These are phyloP conservation scores for Chaetomium strumarium DNA, from an alignment of 2,329 filamentous ascomycete species.

Conservation along the genomic window DNA sequence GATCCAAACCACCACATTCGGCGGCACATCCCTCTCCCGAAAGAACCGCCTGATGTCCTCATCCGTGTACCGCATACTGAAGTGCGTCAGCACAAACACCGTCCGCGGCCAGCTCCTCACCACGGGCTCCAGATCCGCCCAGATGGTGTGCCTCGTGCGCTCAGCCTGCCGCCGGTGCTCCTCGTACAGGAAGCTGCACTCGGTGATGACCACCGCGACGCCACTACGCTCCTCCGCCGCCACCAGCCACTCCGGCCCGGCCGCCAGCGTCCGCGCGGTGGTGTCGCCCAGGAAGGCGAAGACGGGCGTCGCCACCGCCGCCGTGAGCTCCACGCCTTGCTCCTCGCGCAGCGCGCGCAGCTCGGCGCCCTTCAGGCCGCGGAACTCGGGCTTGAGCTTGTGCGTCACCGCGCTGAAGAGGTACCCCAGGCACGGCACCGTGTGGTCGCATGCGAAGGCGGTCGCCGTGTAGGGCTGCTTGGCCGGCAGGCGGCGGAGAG, in stretches of 20 bases:
- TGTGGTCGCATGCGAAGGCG: constrained; percentile 42
- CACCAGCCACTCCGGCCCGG: constrained; percentile 38
- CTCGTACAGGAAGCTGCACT: constrained; percentile 43
- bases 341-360: constrained; percentile 34
- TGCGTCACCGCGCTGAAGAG: constrained; percentile 37
- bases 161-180: constrained; percentile 39
- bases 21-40: constrained; percentile 31
- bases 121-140: constrained; percentile 40
- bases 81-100: constrained; percentile 43
- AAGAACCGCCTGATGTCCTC: constrained; percentile 38
- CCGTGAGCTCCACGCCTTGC: constrained; percentile 35
- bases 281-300: constrained; percentile 46
- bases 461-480: constrained; percentile 35
- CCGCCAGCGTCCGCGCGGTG: constrained; percentile 36
- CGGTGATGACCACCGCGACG: constrained; percentile 42
- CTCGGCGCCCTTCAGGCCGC: constrained; percentile 31
- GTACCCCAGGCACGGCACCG: constrained; percentile 43
- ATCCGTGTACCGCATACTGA: constrained; percentile 41
- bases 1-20: constrained; percentile 43
- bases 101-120: constrained; percentile 38
- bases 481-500: constrained; percentile 28
- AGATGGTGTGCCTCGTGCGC: constrained; percentile 43
- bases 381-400: constrained; percentile 36
- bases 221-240: constrained; percentile 30
- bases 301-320: constrained; percentile 33